Base-by-base conservation (phyloP, 2,329 filamentous ascomycete genomes). In the Colletotrichum tamarilloi region DNA sequence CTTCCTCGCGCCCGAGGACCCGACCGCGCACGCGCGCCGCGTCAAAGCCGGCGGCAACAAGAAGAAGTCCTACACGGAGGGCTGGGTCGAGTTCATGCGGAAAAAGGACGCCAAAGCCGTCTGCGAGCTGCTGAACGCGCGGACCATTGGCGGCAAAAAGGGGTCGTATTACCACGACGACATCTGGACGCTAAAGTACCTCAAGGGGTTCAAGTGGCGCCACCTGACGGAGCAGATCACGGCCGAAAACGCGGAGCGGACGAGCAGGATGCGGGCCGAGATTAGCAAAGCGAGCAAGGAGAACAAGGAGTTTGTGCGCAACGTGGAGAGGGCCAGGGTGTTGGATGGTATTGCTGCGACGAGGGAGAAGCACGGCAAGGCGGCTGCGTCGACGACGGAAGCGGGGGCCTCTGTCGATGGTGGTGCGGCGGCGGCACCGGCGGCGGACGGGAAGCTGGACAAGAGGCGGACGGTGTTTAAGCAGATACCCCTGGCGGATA, bases 131-230 rank as follows among this genome's bases (percentile, higher is more conserved):
- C 86, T 97, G 62, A 97, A 97, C 79, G 92, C 93, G 55, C 90
- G 89, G 75, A 94, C 89, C 14, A 93, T 97, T 72, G 94, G 94
- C 63, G 94, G 94, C 30, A 95, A 95, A 84, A 97, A 97, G 84
- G 89, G 94, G 14, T 90, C 89, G 62, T 95, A 93, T 80, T 97
- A 96, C 84, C 91, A 93, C 77, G 94, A 97, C 80, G 94, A 97
- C 81, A 88, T 97, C 57, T 97, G 94, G 94, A 95, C 93, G 77
- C 85, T 97, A 75, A 88, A 93, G 74, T 97, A 97, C 79, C 84
- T 97, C 75, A 92, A 90, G 75, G 94, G 93, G 1, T 96, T 97
- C 85, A 97, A 96, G 82, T 97, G 94, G 94, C 86, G 89, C 75
- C 87, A 92, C 78, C 82, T 92, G 75, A 95, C 93, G 69, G 92